Evolutionary conservation across 495 filamentous ascomycete species (phyloP).

Genomic region (Trichoderma asperelloides): DNA sequence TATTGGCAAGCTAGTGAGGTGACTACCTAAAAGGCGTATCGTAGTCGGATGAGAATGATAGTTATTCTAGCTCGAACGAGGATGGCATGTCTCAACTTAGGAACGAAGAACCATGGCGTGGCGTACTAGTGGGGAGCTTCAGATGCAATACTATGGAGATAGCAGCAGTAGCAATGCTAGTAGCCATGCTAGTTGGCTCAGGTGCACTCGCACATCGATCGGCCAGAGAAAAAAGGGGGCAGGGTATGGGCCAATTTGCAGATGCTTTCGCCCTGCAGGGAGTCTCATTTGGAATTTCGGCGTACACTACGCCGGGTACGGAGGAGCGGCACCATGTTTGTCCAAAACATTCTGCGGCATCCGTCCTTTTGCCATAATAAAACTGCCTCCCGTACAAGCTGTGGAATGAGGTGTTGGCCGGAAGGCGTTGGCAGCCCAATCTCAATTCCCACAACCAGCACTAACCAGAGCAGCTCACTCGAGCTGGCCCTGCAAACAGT

Average conservation of each 20-base stretch:
- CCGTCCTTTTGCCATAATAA: background rate
- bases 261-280: background rate
- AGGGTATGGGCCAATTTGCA: background rate
- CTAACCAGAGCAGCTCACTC: background rate
- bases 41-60: background rate
- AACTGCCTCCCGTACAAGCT: background rate
- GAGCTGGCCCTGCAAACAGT: background rate
- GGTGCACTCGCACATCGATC: background rate
- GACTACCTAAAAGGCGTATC: background rate
- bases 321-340: background rate
- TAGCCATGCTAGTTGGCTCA: background rate
- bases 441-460: background rate
- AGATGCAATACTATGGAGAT: background rate
- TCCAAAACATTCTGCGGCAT: background rate
- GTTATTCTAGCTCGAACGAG: background rate
- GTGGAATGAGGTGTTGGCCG: background rate
- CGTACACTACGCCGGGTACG: background rate
- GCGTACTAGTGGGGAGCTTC: background rate
- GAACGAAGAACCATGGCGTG: slow-evolving; percentile 1
- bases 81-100: slow-evolving; percentile 6
- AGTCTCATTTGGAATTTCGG: background rate
- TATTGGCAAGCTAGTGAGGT: slow-evolving; percentile 1
- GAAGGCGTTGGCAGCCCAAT: background rate
- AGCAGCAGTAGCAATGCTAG: background rate
- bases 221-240: background rate